These are phyloP conservation scores for Fraxinus nigra DNA, from an alignment of 305 asterid species.

Conservation along the genomic window DNA sequence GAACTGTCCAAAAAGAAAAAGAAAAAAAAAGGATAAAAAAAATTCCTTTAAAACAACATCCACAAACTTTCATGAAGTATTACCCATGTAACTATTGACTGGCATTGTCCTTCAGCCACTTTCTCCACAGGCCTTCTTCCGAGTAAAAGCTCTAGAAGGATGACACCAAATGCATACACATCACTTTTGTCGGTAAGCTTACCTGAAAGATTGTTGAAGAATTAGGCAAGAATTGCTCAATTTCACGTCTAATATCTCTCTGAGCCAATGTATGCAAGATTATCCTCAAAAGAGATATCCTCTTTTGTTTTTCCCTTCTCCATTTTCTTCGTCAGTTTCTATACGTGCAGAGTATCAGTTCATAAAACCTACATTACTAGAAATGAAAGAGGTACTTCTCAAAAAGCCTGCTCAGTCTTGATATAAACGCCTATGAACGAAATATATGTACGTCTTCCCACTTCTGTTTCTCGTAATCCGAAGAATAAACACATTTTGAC, in stretches of 20 bases:
- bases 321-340: background rate
- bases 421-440: background rate
- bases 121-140: conserved; percentile 83
- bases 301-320: background rate
- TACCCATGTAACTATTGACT: conserved; percentile 91
- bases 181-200: conserved; percentile 92
- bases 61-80: conserved; percentile 1
- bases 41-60: background rate
- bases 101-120: conserved; percentile 56
- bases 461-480: background rate
- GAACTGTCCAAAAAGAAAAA: background rate
- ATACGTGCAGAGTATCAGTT: background rate
- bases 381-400: background rate
- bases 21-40: too few species aligned
- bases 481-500: background rate
- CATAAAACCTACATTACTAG: background rate
- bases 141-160: conserved; percentile 78
- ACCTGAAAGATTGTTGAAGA: conserved; percentile 40
- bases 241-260: background rate
- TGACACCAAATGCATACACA: conserved; percentile 83
- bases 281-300: background rate
- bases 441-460: background rate
- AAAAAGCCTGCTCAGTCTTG: background rate
- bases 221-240: conserved; percentile 4
- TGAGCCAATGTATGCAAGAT: background rate